These are phyloP conservation scores for Podospora didyma DNA, from an alignment of 495 filamentous ascomycete genomes.

Conservation along the genomic window DNA sequence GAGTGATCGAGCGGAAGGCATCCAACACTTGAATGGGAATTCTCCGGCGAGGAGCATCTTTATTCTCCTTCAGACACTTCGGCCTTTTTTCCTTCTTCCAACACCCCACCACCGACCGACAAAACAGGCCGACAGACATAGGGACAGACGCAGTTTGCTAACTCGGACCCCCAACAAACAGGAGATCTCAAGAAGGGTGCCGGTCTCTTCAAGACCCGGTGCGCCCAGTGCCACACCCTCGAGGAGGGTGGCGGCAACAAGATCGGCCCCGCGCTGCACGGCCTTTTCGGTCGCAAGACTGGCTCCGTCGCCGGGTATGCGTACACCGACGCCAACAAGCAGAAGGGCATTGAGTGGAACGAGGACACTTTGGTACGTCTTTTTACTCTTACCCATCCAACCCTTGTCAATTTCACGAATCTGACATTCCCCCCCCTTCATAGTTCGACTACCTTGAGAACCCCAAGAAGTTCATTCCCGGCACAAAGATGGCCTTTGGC, in stretches of 20 bases:
- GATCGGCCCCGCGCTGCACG: slow-evolving; percentile 94
- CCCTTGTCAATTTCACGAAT: neutral
- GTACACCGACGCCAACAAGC: slow-evolving; percentile 99
- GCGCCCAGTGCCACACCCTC: slow-evolving; percentile 96
- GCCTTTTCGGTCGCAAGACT: slow-evolving; percentile 95
- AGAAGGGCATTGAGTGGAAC: slow-evolving; percentile 86
- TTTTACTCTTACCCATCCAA: neutral
- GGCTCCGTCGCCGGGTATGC: slow-evolving; percentile 87
- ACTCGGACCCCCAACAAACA: slow-evolving; percentile 38
- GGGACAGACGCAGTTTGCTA: no score
- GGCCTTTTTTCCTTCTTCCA: no score
- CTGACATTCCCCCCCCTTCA: neutral
- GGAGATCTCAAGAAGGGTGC: slow-evolving; percentile 96
- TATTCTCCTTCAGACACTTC: no score
- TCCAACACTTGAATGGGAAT: no score
- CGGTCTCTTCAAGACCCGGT: slow-evolving; percentile 99
- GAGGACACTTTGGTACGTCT: slow-evolving; percentile 76
- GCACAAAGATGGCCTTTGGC: slow-evolving; percentile 99
- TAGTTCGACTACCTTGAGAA: slow-evolving; percentile 54
- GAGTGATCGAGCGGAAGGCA: no score
- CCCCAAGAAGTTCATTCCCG: slow-evolving; percentile 76
- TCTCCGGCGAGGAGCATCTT: no score
- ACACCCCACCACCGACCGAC: no score
- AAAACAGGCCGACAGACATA: no score
- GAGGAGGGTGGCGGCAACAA: slow-evolving; percentile 88